Conservation (phyloP, 345 rosid species). For the Rhodamnia rubescens region DNA sequence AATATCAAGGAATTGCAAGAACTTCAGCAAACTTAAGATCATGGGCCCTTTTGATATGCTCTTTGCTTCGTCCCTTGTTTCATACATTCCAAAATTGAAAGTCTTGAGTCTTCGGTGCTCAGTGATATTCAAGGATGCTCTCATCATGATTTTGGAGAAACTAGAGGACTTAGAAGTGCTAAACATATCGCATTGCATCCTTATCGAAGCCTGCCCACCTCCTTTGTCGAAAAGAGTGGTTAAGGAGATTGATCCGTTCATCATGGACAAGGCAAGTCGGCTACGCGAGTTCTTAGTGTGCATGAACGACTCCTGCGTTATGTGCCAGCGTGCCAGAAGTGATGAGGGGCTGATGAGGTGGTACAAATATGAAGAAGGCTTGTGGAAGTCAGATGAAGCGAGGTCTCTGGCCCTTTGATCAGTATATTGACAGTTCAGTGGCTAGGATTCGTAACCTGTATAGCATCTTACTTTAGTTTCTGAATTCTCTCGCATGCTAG, state of each 20-base stretch:
- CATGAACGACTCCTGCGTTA: slow-evolving; percentile 42
- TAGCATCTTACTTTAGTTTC: not conserved
- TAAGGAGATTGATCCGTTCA: slow-evolving; percentile 33
- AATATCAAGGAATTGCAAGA: slow-evolving; percentile 57
- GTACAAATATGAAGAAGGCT: slow-evolving; percentile 75
- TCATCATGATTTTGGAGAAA: slow-evolving; percentile 45
- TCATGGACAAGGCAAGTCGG: slow-evolving; percentile 38
- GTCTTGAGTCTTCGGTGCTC: slow-evolving; percentile 72
- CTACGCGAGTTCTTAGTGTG: slow-evolving; percentile 51
- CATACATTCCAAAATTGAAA: slow-evolving; percentile 36
- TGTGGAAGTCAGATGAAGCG: slow-evolving; percentile 71
- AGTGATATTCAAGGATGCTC: slow-evolving; percentile 39
- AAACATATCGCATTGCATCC: slow-evolving; percentile 69
- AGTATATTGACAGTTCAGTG: not conserved
- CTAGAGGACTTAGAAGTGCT: slow-evolving; percentile 53
- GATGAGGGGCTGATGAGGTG: slow-evolving; percentile 86
- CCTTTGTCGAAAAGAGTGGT: slow-evolving; percentile 29
- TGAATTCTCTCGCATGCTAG: not conserved
- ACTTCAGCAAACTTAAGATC: slow-evolving; percentile 57
- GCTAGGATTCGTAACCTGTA: not conserved
- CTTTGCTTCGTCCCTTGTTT: slow-evolving; percentile 35
- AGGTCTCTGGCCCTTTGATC: slow-evolving; percentile 41
- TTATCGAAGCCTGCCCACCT: slow-evolving; percentile 30
- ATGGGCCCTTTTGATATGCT: slow-evolving; percentile 60
- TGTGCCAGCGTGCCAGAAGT: slow-evolving; percentile 57